These are phyloP conservation scores for Thelonectria discophora DNA, from an alignment of 2,329 filamentous ascomycete genomes.

Conservation along the genomic window DNA sequence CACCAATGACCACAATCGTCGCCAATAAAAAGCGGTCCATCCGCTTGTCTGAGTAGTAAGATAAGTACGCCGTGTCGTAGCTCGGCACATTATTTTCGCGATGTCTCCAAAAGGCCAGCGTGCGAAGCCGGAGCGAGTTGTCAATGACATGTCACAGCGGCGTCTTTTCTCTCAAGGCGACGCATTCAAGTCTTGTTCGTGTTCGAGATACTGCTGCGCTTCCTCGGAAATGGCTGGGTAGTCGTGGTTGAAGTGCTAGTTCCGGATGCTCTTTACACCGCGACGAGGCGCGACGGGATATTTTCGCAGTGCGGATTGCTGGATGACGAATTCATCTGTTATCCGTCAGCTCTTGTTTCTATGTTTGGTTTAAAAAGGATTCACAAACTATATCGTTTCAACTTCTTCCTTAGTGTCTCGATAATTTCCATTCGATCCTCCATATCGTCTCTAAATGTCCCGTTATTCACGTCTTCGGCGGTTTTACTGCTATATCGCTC, in stretches of 20 bases:
- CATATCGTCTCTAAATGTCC: constrained; percentile 39
- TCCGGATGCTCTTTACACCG: constrained; percentile 40
- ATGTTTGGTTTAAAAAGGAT: not conserved
- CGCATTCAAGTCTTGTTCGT: constrained; percentile 31
- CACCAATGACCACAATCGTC: constrained; percentile 37
- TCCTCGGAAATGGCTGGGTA: constrained; percentile 25
- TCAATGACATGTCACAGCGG: constrained; percentile 23
- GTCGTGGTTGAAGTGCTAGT: constrained; percentile 36
- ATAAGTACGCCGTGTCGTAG: not conserved
- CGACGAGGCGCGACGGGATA: constrained; percentile 26
- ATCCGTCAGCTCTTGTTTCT: not conserved
- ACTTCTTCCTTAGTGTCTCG: constrained; percentile 21
- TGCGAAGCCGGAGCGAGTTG: constrained; percentile 7
- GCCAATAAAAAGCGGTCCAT: constrained; percentile 39
- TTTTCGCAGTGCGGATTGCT: constrained; percentile 33
- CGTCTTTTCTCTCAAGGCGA: constrained; percentile 17
- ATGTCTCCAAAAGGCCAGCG: not conserved
- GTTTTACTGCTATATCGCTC: constrained; percentile 33
- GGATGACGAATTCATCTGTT: constrained; percentile 40
- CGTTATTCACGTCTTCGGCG: constrained; percentile 39
- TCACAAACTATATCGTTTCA: constrained; percentile 40
- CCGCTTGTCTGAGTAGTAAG: constrained; percentile 26
- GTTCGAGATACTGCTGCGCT: constrained; percentile 26
- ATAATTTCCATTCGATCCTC: constrained; percentile 33
- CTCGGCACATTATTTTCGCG: not conserved